phyloP scores from a whole-genome alignment of 225 moss, liverwort and hornwort genomes.

The Sphagnum tenellum region DNA sequence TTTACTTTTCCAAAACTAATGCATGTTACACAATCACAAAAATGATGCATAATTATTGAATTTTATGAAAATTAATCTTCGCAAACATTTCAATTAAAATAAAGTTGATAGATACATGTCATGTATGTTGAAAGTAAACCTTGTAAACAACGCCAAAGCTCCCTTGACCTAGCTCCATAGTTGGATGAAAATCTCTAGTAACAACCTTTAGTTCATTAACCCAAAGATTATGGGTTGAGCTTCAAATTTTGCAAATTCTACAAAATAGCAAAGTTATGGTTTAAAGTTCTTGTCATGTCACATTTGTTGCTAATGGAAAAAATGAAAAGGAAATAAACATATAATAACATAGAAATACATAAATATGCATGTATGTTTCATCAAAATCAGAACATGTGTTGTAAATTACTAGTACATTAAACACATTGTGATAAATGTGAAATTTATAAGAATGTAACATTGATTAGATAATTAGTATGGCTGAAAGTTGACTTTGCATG shows the following conservation, averaged over 20 bases:
- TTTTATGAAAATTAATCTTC: background rate
- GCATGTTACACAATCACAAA: background rate
- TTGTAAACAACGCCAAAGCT: slow-evolving; percentile 48
- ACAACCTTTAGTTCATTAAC: slow-evolving; percentile 28
- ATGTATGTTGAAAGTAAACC: slow-evolving; percentile 9
- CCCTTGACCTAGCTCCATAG: slow-evolving; percentile 28
- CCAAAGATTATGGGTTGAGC: slow-evolving; percentile 17
- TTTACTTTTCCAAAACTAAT: background rate
- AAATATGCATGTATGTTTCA: too few relatives aligned
- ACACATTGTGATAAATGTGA: background rate
- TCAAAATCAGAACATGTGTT: background rate
- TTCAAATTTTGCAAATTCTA: too few relatives aligned
- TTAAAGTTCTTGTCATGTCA: too few relatives aligned
- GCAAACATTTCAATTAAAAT: too few relatives aligned
- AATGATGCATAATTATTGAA: background rate
- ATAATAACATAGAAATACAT: background rate
- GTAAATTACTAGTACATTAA: background rate
- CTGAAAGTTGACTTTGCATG: too few relatives aligned
- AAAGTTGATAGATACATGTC: too few relatives aligned
- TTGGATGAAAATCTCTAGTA: slow-evolving; percentile 22
- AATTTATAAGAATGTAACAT: background rate
- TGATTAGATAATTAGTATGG: too few relatives aligned
- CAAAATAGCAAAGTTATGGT: too few relatives aligned
- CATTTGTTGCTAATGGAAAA: too few relatives aligned
- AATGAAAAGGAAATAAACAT: too few relatives aligned